phyloP scores from a whole-genome alignment of 1,284 basidiomycete genomes.

The Cutaneotrichosporon arboriforme region DNA sequence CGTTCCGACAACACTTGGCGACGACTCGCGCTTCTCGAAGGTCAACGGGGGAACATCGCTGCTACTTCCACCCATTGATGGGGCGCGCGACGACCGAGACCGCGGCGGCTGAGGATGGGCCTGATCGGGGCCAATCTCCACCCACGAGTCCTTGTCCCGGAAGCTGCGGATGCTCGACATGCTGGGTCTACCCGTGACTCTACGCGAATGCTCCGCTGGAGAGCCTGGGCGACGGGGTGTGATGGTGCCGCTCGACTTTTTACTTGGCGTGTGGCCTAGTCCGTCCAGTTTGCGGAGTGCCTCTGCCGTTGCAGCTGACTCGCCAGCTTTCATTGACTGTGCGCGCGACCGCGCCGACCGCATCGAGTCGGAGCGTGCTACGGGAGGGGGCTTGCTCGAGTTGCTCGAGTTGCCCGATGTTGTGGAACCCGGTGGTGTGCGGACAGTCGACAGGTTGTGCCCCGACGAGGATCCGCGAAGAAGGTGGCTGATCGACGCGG shows the following conservation, averaged over 20 bases:
- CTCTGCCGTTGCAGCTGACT: constrained; percentile 79
- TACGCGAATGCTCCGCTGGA: constrained; percentile 47
- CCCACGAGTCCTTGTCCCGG: constrained; percentile 20
- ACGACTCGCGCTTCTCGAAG: constrained; percentile 69
- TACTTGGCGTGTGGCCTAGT: constrained; percentile 64
- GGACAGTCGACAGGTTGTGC: constrained; percentile 46
- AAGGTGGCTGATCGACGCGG: constrained; percentile 75
- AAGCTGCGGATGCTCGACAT: constrained; percentile 7
- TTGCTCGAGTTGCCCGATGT: constrained; percentile 31
- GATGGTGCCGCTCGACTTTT: constrained; percentile 37
- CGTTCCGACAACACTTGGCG: constrained; percentile 69
- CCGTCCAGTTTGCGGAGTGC: constrained; percentile 92
- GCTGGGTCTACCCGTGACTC: constrained; percentile 7
- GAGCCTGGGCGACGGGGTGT: constrained; percentile 46
- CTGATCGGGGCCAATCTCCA: background rate
- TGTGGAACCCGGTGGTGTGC: constrained; percentile 26
- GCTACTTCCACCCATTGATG: constrained; percentile 4
- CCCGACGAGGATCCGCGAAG: constrained; percentile 56
- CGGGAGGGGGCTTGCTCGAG: constrained; percentile 12
- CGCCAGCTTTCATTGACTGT: constrained; percentile 22
- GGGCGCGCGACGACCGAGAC: background rate
- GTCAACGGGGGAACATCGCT: constrained; percentile 16
- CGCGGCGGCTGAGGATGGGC: background rate
- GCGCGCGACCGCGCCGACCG: constrained; percentile 9
- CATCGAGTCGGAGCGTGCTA: constrained; percentile 16